phyloP scores from a whole-genome alignment of 257 asterid genomes.

The Dorcoceras hygrometricum region DNA sequence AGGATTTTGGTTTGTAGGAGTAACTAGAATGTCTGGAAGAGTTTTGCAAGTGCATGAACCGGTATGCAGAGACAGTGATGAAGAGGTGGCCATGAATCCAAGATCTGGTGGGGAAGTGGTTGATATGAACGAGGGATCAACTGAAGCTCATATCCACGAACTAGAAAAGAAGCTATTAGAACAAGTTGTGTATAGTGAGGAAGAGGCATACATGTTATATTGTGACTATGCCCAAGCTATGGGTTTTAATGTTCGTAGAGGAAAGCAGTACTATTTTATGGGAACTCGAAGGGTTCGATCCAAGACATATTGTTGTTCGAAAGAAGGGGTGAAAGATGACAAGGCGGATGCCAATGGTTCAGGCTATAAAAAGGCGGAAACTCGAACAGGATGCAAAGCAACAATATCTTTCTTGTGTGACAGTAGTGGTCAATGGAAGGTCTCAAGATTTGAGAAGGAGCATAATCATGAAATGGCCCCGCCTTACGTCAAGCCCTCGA shows the following conservation, averaged over 20 bases:
- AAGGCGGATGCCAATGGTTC: constrained; percentile 33
- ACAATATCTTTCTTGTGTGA: constrained; percentile 59
- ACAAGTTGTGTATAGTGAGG: constrained; percentile 55
- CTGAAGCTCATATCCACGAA: constrained; percentile 35
- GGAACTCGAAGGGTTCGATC: constrained; percentile 63
- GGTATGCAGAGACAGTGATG: constrained; percentile 42
- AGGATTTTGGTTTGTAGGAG: constrained; percentile 17
- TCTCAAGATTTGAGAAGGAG: constrained; percentile 54
- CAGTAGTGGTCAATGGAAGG: constrained; percentile 61
- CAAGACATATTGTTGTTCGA: constrained; percentile 63
- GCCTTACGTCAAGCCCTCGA: constrained; percentile 48
- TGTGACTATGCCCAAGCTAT: constrained; percentile 64
- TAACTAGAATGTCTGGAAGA: constrained; percentile 36
- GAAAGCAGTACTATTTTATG: constrained; percentile 66
- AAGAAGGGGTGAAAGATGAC: constrained; percentile 66
- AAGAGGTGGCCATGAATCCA: constrained; percentile 37
- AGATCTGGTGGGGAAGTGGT: constrained; percentile 56
- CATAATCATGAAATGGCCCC: constrained; percentile 74
- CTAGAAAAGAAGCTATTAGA: constrained; percentile 47
- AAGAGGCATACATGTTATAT: constrained; percentile 70
- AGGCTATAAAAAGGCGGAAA: constrained; percentile 52
- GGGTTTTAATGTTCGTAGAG: constrained; percentile 70
- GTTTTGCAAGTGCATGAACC: constrained; percentile 35
- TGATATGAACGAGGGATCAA: constrained; percentile 46
- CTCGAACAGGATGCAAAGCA: constrained; percentile 74